Conservation (phyloP, 176 grass and related monocot species). For the Raddia guianensis region DNA sequence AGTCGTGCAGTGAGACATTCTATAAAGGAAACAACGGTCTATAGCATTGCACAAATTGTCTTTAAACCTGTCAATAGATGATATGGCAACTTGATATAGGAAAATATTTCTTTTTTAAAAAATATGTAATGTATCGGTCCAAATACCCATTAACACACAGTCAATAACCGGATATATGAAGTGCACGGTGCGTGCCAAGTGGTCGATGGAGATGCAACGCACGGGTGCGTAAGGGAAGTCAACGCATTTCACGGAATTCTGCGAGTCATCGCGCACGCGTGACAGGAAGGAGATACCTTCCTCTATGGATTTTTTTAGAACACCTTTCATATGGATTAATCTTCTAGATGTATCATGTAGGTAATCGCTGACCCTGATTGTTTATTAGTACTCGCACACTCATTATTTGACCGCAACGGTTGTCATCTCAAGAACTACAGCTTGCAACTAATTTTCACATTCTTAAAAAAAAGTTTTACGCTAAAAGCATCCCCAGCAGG, state of each 20-base stretch:
- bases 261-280: constrained; percentile 28
- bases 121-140: not conserved
- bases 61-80: too few relatives aligned
- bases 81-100: too few relatives aligned
- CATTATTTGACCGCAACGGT: not conserved
- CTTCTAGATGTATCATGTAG: constrained; percentile 11
- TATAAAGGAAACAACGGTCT: too few relatives aligned
- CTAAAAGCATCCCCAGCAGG: too few relatives aligned
- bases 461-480: too few relatives aligned
- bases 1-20: too few relatives aligned
- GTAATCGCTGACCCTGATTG: constrained; percentile 27
- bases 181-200: too few relatives aligned
- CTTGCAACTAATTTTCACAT: too few relatives aligned
- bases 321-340: not conserved
- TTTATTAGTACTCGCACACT: not conserved
- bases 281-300: constrained; percentile 22
- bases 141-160: not conserved
- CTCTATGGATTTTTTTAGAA: not conserved
- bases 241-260: constrained; percentile 39
- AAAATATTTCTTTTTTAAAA: too few relatives aligned
- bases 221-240: constrained; percentile 38
- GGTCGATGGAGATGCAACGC: constrained; percentile 34
- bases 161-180: not conserved
- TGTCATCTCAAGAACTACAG: too few relatives aligned
- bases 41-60: too few relatives aligned